phyloP scores from a whole-genome alignment of 352 stramenopile species.

The Pythium brassicae region DNA sequence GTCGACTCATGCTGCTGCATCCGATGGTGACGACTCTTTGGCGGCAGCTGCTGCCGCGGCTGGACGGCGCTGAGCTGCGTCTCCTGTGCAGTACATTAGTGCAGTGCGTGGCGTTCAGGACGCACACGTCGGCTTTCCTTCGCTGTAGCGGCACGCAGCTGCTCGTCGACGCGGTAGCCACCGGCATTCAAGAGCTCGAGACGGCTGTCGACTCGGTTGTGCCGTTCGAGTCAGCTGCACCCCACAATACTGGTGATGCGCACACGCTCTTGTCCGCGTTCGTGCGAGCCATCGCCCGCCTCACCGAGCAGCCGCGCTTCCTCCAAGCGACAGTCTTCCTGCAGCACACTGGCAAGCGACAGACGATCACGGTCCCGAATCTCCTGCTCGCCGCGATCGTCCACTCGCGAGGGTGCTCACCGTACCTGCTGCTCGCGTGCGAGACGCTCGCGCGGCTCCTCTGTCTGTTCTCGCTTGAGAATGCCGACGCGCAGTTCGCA shows the following conservation, averaged over 20 bases:
- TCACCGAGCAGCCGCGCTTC: constrained; percentile 15
- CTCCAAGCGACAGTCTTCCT: constrained; percentile 20
- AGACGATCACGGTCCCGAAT: constrained; percentile 10
- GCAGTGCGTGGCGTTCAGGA: constrained; percentile 1
- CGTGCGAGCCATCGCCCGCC: constrained; percentile 5
- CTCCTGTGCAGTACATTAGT: neutral
- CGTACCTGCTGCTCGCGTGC: constrained; percentile 14
- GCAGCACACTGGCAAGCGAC: constrained; percentile 11
- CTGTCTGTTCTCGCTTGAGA: constrained; percentile 12
- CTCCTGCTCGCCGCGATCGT: constrained; percentile 11
- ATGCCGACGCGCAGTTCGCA: constrained; percentile 7
- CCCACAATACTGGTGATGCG: neutral
- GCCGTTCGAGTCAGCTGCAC: neutral
- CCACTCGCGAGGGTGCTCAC: neutral
- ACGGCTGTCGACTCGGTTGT: neutral
- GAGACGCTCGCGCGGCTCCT: constrained; percentile 16
- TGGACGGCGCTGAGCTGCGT: constrained; percentile 2
- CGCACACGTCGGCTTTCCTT: constrained; percentile 1
- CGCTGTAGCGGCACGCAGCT: neutral
- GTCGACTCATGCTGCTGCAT: constrained; percentile 15
- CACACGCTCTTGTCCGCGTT: neutral
- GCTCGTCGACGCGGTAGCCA: neutral
- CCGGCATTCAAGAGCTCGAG: neutral
- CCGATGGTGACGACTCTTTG: constrained; percentile 15
- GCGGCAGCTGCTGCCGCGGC: constrained; percentile 7